Percentiles rank a stretch among this genome's conserved stretches.
These are phyloP conservation scores for Exophiala sp. DNA, from an alignment of 2,329 filamentous ascomycete genomes.

Conservation along the genomic window DNA sequence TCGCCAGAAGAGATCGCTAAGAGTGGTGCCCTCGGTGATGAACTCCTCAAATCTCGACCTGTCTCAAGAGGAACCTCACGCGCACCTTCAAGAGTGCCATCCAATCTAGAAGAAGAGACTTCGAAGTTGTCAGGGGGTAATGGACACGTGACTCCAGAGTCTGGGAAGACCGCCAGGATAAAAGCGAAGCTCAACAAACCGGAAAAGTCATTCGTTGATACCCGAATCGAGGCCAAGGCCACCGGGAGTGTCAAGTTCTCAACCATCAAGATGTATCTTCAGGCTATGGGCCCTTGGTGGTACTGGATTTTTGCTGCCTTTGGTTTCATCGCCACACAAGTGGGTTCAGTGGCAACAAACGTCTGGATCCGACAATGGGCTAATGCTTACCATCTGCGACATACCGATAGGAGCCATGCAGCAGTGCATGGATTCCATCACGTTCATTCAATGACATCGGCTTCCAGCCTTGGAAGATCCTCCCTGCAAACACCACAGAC, in stretches of 20 bases:
- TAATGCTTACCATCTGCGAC: conserved; percentile 67
- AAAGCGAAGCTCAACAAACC: conserved; percentile 40
- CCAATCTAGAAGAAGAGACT: conserved; percentile 65
- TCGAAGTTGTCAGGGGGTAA: conserved; percentile 53
- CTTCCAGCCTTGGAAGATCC: conserved; percentile 10
- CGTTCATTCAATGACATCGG: background rate
- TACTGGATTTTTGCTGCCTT: conserved; percentile 78
- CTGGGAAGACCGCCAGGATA: conserved; percentile 31
- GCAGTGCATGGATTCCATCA: conserved; percentile 16
- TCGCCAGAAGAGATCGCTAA: conserved; percentile 71
- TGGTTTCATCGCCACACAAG: conserved; percentile 77
- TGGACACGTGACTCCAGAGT: conserved; percentile 29
- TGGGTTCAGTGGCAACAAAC: conserved; percentile 82
- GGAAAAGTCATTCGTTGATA: conserved; percentile 37
- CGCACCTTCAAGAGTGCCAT: conserved; percentile 73
- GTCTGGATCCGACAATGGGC: conserved; percentile 96
- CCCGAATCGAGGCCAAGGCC: conserved; percentile 71
- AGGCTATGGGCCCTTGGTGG: conserved; percentile 92
- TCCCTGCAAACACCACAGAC: conserved; percentile 16
- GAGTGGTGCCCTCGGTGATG: conserved; percentile 85
- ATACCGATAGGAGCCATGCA: conserved; percentile 17
- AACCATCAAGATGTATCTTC: conserved; percentile 81
- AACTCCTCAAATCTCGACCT: conserved; percentile 71
- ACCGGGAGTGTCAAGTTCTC: conserved; percentile 82
- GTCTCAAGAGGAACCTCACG: conserved; percentile 68